Evolutionary conservation across 2,329 filamentous ascomycete species (phyloP).

Genomic region (Tolypocladium cylindrosporum): DNA sequence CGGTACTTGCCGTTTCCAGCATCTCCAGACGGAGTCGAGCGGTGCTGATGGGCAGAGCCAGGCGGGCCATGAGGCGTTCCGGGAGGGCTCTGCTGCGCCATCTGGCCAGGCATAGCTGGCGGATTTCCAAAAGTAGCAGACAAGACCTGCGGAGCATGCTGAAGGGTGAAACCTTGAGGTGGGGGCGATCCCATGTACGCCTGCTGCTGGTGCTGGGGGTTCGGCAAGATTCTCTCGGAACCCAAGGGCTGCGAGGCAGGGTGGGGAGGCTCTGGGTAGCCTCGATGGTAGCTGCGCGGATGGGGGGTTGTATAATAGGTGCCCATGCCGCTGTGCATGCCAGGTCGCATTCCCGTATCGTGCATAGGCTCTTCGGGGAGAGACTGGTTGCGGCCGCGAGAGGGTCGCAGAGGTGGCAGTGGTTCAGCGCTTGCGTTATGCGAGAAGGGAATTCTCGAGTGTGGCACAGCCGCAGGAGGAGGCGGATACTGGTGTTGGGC

Average conservation of each 20-base stretch:
- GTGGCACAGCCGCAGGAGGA: conserved; percentile 7
- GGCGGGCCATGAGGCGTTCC: conserved; percentile 20
- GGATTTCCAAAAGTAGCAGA: conserved; percentile 26
- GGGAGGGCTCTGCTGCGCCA: conserved; percentile 26
- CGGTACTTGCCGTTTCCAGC: conserved; percentile 37
- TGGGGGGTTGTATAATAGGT: conserved; percentile 21
- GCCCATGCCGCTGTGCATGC: conserved; percentile 12
- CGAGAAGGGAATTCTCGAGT: conserved; percentile 24
- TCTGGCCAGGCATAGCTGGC: conserved; percentile 16
- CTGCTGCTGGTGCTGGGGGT: conserved; percentile 12
- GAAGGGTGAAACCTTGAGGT: conserved; percentile 12
- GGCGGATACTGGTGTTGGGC: conserved; percentile 16
- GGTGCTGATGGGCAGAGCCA: conserved; percentile 21
- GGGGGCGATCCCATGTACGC: conserved; percentile 25
- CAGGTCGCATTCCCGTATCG: conserved; percentile 20
- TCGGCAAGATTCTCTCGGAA: conserved; percentile 23
- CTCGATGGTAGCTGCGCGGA: conserved; percentile 19
- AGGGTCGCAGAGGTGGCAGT: conserved; percentile 27
- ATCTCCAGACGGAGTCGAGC: conserved; percentile 27
- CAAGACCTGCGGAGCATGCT: conserved; percentile 18
- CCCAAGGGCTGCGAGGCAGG: conserved; percentile 16
- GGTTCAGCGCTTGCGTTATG: conserved; percentile 24
- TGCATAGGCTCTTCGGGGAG: conserved; percentile 21
- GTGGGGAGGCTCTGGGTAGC: conserved; percentile 19
- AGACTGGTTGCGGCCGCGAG: conserved; percentile 23